Evolutionary conservation across 768 basidiomycete genomes (phyloP), one percentile per base, ranked within the genome.

Genomic region (Mycena maculata): DNA sequence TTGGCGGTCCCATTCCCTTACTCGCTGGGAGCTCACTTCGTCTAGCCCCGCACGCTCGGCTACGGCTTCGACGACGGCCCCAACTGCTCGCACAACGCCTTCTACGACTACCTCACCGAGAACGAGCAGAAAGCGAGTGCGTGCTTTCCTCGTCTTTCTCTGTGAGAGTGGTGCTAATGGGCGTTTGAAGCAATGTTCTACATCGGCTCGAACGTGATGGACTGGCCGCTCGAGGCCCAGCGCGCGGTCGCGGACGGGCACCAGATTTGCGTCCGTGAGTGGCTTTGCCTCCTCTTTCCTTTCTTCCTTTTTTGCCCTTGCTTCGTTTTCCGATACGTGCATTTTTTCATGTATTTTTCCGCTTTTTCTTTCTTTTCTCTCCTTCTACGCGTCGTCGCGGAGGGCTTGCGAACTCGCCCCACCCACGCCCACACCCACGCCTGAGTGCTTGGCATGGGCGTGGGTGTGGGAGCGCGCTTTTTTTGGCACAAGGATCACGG

Each of bases 61-160:
- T 89, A 86, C 54, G 87, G 83, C 4, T 90, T 90, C 59, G 89
- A 90, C 65, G 88, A 90, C 64, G 89, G 89, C 2, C 89, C 89
- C 1, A 89, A 87, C 69, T 90, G 88, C 70, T 84, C 86, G 2
- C 89, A 90, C 68, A 90, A 90, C 54, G 81, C 79, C 2, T 90
- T 90, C 63, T 90, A 90, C 44, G 81, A 88, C 67, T 90, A 75
- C 67, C 79, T 90, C 27, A 49, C 70, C 3, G 73, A 79, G 15
- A 78, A 88, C 66, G 81, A 87, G 31, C 89, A 90, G 77, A 87
- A 84, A 83, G 88, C 89, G 8, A 87, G 86, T 86, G 59, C 72
- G 87, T 84, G 16, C 13, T 16, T 4, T 25, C 47, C 6, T 41
- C n/a, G n/a, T n/a, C n/a, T n/a, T n/a, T n/a, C n/a, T n/a, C n/a